Evolutionary conservation across 1,284 basidiomycete species (phyloP).

Genomic region (Malassezia furfur): DNA sequence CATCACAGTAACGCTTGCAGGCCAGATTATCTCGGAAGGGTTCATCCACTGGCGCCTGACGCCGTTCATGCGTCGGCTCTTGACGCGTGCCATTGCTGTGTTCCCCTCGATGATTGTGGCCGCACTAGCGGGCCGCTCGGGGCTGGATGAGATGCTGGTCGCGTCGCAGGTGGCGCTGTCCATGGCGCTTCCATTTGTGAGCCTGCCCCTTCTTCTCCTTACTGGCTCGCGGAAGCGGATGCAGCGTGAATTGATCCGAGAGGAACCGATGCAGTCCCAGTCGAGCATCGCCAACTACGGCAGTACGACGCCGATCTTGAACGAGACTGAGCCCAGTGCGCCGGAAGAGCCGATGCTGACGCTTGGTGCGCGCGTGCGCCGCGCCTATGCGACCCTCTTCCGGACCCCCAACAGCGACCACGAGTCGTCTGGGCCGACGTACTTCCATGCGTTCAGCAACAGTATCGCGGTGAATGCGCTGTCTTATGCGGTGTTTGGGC

Average conservation of each 20-base stretch:
- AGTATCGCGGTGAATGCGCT: background rate
- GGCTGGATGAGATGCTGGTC: conserved; percentile 72
- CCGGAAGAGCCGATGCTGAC: background rate
- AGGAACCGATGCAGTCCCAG: background rate
- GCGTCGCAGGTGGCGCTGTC: conserved; percentile 78
- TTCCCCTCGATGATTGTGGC: conserved; percentile 79
- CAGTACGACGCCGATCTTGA: background rate
- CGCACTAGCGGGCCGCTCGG: conserved; percentile 61
- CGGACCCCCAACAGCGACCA: background rate
- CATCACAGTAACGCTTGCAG: conserved; percentile 82
- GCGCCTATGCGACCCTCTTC: background rate
- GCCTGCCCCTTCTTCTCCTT: conserved; percentile 34
- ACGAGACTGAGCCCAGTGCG: background rate
- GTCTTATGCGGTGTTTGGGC: conserved; percentile 10
- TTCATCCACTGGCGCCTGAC: conserved; percentile 83
- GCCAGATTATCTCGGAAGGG: conserved; percentile 83
- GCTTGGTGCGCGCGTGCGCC: background rate
- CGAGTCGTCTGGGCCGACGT: background rate
- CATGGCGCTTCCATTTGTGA: conserved; percentile 66
- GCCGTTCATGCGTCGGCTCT: conserved; percentile 66
- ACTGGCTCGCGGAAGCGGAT: conserved; percentile 22
- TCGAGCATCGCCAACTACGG: background rate
- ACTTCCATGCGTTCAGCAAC: conserved; percentile 9
- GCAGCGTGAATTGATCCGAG: conserved; percentile 7
- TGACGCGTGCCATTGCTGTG: conserved; percentile 75